Conservation (phyloP, 306 rosid species). For the Senna siamea region DNA sequence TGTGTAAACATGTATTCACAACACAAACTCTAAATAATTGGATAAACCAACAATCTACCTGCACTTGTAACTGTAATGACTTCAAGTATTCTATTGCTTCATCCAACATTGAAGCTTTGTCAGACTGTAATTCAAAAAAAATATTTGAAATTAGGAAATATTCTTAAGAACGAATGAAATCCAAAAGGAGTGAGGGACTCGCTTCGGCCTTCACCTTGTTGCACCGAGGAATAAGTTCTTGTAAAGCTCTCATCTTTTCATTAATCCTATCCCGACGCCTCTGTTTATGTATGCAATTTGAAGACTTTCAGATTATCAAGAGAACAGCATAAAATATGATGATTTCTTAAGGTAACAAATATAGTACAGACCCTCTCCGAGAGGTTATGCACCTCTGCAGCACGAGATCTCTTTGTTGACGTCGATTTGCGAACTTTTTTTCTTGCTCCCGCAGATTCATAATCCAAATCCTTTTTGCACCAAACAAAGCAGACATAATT, state of each 20-base stretch:
- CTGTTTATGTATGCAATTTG: conserved; percentile 48
- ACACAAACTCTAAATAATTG: neutral
- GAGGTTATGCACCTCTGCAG: conserved; percentile 88
- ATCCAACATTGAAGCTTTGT: conserved; percentile 92
- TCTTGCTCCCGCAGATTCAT: conserved; percentile 58
- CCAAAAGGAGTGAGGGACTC: neutral
- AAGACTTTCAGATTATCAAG: conserved; percentile 11
- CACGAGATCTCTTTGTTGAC: conserved; percentile 73
- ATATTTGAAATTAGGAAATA: neutral
- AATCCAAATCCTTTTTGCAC: conserved; percentile 56
- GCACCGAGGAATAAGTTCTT: conserved; percentile 88
- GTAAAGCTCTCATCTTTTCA: conserved; percentile 85
- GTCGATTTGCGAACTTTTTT: conserved; percentile 57
- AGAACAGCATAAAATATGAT: conserved; percentile 6
- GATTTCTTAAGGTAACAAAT: neutral
- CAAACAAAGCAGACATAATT: conserved; percentile 18
- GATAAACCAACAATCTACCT: conserved; percentile 52
- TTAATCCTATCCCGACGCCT: conserved; percentile 90
- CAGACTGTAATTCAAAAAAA: conserved; percentile 57
- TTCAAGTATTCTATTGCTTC: conserved; percentile 92
- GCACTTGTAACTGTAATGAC: conserved; percentile 82
- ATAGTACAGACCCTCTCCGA: conserved; percentile 77
- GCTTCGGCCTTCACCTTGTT: conserved; percentile 55
- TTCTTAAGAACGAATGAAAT: conserved; percentile 11
- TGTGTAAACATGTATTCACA: no score